Conservation (phyloP, 2,329 filamentous ascomycete genomes). For the Thyridium curvatum region DNA sequence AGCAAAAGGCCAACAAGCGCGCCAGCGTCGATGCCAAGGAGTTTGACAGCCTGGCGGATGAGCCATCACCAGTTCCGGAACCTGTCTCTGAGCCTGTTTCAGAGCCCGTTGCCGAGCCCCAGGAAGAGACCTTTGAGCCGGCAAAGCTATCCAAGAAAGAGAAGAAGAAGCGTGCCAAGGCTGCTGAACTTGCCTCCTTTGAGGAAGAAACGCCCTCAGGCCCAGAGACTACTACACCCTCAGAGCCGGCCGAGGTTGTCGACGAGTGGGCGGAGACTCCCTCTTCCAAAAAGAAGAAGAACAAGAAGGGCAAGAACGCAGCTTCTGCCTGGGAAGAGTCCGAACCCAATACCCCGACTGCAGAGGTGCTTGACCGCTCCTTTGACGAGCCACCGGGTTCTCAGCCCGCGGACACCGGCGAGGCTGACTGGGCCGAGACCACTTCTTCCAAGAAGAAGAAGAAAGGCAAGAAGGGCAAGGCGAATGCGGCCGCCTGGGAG, state of each 20-base stretch:
- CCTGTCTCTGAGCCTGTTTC: slow-evolving; percentile 1
- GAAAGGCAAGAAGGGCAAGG: slow-evolving; percentile 2
- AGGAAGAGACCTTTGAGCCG: slow-evolving; percentile 18
- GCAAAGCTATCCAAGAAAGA: slow-evolving; percentile 28
- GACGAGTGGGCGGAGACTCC: slow-evolving; percentile 16
- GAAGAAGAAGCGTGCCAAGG: slow-evolving; percentile 36
- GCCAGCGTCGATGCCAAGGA: slow-evolving; percentile 10
- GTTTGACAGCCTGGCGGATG: slow-evolving; percentile 10
- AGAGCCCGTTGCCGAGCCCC: slow-evolving; percentile 1
- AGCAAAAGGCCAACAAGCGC: slow-evolving; percentile 27
- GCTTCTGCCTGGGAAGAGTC: slow-evolving; percentile 19
- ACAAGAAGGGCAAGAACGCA: slow-evolving; percentile 39
- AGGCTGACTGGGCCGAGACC: not conserved
- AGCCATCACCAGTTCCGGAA: not conserved
- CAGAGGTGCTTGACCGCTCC: too few relatives aligned
- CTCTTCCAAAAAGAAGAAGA: slow-evolving; percentile 40
- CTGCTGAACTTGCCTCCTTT: slow-evolving; percentile 18
- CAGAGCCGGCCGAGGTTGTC: slow-evolving; percentile 11
- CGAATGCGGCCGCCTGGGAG: not conserved
- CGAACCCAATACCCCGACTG: not conserved
- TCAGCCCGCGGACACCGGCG: not conserved
- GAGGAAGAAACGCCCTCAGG: slow-evolving; percentile 13
- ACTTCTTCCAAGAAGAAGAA: slow-evolving; percentile 4
- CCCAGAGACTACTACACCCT: too few relatives aligned
- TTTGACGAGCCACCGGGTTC: too few relatives aligned